Base-by-base conservation (phyloP, 192 early-diverging fungal genomes). In the Mortierella claussenii region DNA sequence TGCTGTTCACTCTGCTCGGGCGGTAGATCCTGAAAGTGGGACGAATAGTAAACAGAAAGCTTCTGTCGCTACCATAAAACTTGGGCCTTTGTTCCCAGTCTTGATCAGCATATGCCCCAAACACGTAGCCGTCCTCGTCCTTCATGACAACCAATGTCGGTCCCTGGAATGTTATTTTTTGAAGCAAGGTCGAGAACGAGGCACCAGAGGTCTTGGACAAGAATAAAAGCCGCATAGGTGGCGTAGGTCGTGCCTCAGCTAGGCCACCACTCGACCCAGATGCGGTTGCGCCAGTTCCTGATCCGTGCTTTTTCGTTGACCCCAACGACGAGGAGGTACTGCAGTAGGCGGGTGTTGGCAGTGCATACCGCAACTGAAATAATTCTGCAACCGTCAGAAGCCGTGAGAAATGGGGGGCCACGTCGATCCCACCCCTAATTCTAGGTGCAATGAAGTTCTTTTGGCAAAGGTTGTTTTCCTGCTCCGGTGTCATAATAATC, bases 31-130 rank as follows among this genome's bases (percentile, higher is more conserved):
- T 44, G 53, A 74, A 56, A 8, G 44, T 45, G 1, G 75, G 57
- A 42, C 52, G 32, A 27, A 83, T 28, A 9, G 69, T 62, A 58
- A 90, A 92, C 47, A 93, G 69, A 46, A 92, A 86, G 45, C 87
- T 90, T 28, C 78, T 65, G 12, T 82, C 79, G 1, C 68, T 75
- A 5, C 92, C 92, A 32, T 84, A 88, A 80, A 88, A 94, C 18
- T 86, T 79, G 3, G 92, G 89, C 8, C 54, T 37, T n/a, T 70
- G 78, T 18, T 85, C 74, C 59, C 86, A 83, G 23, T 88, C 87
- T 32, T 68, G 61, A 43, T 91, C 87, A 9, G 87, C 76, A 68
- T 89, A 94, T 7, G 83, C 87, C 12, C 90, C 92, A 80, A 94
- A 88, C n/a, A 91, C 67, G 37, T 81, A 63, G 5, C 83, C 86